Evolutionary conservation across 2,329 filamentous ascomycete genomes (phyloP).

Genomic region (Pestalotiopsis sp.): DNA sequence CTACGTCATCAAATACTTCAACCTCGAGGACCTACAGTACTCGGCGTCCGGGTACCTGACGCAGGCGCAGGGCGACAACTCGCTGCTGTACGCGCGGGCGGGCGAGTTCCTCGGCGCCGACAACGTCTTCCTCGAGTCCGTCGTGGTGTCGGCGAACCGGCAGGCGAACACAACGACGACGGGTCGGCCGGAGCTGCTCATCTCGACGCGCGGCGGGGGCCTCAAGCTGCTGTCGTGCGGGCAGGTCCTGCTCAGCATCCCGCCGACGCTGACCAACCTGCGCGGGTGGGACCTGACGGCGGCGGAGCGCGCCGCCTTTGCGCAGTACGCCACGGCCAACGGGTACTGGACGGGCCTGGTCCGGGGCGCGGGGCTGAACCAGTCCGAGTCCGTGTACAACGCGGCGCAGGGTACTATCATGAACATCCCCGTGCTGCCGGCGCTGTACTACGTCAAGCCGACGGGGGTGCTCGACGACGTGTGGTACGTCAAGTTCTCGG

Average conservation of each 20-base stretch:
- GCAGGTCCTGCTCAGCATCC: constrained; percentile 31
- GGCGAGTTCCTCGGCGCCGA: neutral
- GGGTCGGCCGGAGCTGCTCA: constrained; percentile 2
- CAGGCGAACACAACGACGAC: neutral
- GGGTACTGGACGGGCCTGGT: constrained; percentile 25
- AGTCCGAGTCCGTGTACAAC: neutral
- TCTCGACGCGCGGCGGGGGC: neutral
- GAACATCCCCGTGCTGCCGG: constrained; percentile 1
- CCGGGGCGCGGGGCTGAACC: constrained; percentile 10
- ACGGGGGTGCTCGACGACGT: neutral
- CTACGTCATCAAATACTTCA: constrained; percentile 36
- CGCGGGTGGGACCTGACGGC: constrained; percentile 27
- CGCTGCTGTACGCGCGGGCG: constrained; percentile 5
- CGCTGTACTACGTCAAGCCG: neutral
- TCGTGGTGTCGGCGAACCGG: neutral
- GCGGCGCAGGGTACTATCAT: neutral
- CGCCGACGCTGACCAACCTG: constrained; percentile 27
- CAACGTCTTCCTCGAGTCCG: constrained; percentile 4
- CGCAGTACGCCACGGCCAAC: constrained; percentile 24
- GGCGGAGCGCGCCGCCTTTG: constrained; percentile 25
- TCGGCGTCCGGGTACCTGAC: constrained; percentile 1
- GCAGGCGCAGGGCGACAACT: constrained; percentile 1
- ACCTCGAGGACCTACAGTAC: constrained; percentile 3
- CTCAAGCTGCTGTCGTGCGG: constrained; percentile 7
- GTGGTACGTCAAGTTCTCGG: constrained; percentile 1